Evolutionary conservation across 2,329 filamentous ascomycete species (phyloP), one percentile per base, ranked within the genome.

Genomic region (Raffaelea arxii): DNA sequence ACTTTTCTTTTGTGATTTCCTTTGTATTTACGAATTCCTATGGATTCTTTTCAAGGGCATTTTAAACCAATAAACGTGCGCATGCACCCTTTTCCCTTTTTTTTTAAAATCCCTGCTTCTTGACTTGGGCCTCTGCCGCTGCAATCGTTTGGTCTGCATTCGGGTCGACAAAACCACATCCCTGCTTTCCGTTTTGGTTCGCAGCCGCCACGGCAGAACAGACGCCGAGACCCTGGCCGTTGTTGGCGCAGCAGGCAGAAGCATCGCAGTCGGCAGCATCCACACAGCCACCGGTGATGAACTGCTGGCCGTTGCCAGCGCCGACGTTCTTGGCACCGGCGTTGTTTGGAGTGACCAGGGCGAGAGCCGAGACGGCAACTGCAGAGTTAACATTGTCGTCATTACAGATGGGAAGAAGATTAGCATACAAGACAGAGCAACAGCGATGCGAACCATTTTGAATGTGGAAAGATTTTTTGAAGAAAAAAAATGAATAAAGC

Each of bases 261-360:
- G 53, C 53, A 43, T 45, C 42, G 52, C 60, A 62, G 51, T 62
- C 59, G 42, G 58, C 56, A 42, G 59, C 49, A 52, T 48, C 53
- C 43, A 61, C 57, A 38, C 60, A 62, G n/a, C 60, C 60, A 44
- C 60, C 59, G 6, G 60, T 62, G 54, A 58, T 62, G 53, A 62
- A 62, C 54, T 62, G 60, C 25, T 43, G 19, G 25, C 49, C 56
- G 25, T 57, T 51, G 18, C 57, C 60, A 36, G 43, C 44, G 22
- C 60, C 60, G 39, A 62, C 60, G 46, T 59, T 56, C 46, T 53
- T 55, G 27, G 60, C 58, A 21, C 60, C 60, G 11, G 58, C 57
- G 42, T 56, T 56, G 54, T 62, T 62, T 46, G 59, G 59, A 3
- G 55, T 56, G 45, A 60, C 55, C 12, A 51, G 46, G 6, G 59